phyloP scores from a whole-genome alignment of 1,284 basidiomycete species.

The Exobasidium rhododendri region DNA sequence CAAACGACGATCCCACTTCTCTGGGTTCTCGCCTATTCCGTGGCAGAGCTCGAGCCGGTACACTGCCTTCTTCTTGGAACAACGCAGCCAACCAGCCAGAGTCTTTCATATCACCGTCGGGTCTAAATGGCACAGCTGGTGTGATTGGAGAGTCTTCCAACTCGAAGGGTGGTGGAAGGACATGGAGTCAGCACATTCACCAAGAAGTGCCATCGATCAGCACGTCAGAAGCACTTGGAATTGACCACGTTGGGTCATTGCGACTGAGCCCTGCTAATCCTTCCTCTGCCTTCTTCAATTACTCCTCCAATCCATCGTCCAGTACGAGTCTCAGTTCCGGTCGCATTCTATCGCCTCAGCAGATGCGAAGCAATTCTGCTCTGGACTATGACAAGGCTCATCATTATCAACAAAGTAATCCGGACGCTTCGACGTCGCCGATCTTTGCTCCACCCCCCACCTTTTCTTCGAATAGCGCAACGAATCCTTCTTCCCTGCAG shows the following conservation, averaged over 20 bases:
- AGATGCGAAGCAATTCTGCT: not conserved
- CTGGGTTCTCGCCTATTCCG: not conserved
- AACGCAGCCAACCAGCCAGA: constrained; percentile 2
- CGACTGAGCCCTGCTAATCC: not conserved
- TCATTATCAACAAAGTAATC: not conserved
- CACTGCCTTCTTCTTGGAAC: constrained; percentile 39
- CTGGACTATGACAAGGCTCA: not conserved
- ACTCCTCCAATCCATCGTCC: not conserved
- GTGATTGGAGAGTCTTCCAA: not conserved
- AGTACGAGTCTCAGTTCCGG: not conserved
- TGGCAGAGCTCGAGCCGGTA: constrained; percentile 39
- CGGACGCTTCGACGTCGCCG: not conserved
- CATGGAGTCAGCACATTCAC: not conserved
- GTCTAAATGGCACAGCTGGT: constrained; percentile 8
- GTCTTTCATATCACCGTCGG: not conserved
- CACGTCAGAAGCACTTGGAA: not conserved
- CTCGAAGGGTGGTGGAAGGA: not conserved
- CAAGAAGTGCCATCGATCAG: not conserved
- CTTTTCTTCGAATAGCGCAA: not conserved
- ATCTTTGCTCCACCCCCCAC: not conserved
- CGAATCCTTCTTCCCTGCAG: not conserved
- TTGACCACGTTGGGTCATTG: not conserved
- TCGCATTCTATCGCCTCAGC: not conserved
- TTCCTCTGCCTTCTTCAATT: not conserved
- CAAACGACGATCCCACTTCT: not conserved